These are phyloP conservation scores for Xylaria sp. DNA, from an alignment of 2,329 filamentous ascomycete genomes.

Conservation along the genomic window DNA sequence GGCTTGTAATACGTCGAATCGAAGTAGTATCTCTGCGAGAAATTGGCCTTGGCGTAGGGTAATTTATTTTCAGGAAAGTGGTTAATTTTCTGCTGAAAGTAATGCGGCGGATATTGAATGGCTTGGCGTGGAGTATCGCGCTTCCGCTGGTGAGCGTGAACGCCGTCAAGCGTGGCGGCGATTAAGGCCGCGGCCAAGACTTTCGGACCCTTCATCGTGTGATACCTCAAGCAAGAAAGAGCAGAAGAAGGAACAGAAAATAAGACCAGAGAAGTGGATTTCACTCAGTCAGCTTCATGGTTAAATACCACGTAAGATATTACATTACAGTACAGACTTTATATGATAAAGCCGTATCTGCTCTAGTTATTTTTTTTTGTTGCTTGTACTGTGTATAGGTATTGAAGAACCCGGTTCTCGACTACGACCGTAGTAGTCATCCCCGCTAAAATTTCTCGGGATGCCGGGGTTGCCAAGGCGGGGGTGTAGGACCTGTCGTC, in stretches of 20 bases:
- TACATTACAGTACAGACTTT: background rate
- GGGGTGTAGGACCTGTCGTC: constrained; percentile 24
- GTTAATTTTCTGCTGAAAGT: constrained; percentile 55
- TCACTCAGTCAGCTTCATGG: background rate
- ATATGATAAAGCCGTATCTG: constrained; percentile 5
- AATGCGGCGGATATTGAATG: constrained; percentile 46
- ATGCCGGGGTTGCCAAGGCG: constrained; percentile 29
- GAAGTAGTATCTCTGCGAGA: constrained; percentile 66
- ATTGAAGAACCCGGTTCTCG: background rate
- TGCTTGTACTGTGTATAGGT: background rate
- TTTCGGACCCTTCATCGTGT: constrained; percentile 36
- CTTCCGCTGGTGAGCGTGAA: constrained; percentile 36
- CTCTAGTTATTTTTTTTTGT: background rate
- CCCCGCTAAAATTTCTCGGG: constrained; percentile 19
- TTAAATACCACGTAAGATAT: background rate
- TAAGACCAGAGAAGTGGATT: background rate
- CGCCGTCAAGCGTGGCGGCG: constrained; percentile 31
- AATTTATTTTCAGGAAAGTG: constrained; percentile 55
- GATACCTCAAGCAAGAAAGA: background rate
- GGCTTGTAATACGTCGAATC: constrained; percentile 64
- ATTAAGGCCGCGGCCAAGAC: constrained; percentile 37
- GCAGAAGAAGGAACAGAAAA: background rate
- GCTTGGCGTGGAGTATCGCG: constrained; percentile 40
- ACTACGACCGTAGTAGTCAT: constrained; percentile 3
- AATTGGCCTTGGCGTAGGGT: constrained; percentile 60